These are phyloP conservation scores for Cylindrotheca closterium DNA, from an alignment of 108 stramenopile species.

Conservation along the genomic window DNA sequence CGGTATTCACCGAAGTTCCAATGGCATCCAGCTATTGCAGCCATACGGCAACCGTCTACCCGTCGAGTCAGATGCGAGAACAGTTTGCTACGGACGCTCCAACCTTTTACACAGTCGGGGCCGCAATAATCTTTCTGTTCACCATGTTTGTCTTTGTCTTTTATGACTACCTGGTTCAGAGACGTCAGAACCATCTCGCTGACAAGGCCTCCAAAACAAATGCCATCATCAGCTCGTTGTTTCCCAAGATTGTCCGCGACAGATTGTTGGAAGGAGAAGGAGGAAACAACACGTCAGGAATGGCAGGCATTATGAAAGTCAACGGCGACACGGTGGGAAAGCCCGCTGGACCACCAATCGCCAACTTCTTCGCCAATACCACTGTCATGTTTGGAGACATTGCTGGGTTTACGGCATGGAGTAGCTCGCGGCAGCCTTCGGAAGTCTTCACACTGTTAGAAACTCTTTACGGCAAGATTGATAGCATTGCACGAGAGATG, in stretches of 20 bases:
- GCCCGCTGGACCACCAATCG: neutral
- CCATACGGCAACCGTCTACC: constrained; percentile 40
- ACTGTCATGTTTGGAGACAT: constrained; percentile 21
- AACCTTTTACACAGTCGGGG: constrained; percentile 30
- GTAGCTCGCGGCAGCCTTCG: constrained; percentile 3
- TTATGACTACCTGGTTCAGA: constrained; percentile 26
- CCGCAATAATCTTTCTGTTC: constrained; percentile 43
- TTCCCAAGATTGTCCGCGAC: constrained; percentile 25
- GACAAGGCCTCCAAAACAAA: constrained; percentile 12
- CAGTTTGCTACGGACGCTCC: constrained; percentile 20
- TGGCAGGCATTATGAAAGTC: neutral
- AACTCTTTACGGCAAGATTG: constrained; percentile 42
- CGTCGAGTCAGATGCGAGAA: constrained; percentile 33
- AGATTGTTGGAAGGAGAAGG: constrained; percentile 13
- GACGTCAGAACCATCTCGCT: constrained; percentile 18
- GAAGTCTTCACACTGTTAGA: constrained; percentile 19
- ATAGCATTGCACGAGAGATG: constrained; percentile 33
- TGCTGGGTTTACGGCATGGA: constrained; percentile 30
- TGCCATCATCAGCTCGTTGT: constrained; percentile 17
- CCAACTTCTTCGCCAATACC: constrained; percentile 21
- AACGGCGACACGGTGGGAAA: neutral
- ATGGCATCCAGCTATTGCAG: neutral
- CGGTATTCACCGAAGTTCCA: neutral
- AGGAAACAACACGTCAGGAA: neutral
- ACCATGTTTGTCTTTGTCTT: constrained; percentile 15